Evolutionary conservation across 2,329 filamentous ascomycete genomes (phyloP), one percentile per base, ranked within the genome.

Genomic region (Lojkania enalia): DNA sequence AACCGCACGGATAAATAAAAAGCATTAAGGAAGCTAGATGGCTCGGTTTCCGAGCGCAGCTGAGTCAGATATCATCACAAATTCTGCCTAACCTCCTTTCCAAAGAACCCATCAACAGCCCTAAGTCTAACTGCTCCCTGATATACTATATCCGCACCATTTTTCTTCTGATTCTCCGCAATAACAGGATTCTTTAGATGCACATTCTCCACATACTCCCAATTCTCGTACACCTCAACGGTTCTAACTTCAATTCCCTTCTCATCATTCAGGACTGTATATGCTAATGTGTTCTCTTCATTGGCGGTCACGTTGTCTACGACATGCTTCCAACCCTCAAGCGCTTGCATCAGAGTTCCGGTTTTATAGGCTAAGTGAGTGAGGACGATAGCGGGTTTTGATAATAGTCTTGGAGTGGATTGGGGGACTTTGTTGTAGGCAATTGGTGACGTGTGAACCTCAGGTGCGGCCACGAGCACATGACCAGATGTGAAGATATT

Each of bases 391-490:
- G 49, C 51, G 0, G 54, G 55, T 2, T 35, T 47, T 1, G 46
- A 44, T 3, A 42, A 48, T n/a, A n/a, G n/a, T n/a, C n/a, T n/a
- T n/a, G n/a, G n/a, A n/a, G n/a, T n/a, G n/a, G n/a, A n/a, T 5
- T 20, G 35, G n/a, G 42, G 23, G 7, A 23, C 33, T 19, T 51
- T 51, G n/a, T 44, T 46, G 1, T 23, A 9, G 2, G 40, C 15
- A 7, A 60, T 35, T 3, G 41, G 42, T 7, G 42, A 42, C 35
- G 41, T 54, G 27, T 57, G 51, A 1, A 63, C 58, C 38, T 58
- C 58, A 2, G 59, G 59, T 2, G 58, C 37, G 11, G 41, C 36
- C 3, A 46, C 54, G 13, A 62, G 56, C n/a, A 61, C 46, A 15
- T 54, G 48, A 13, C 50, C 48, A 7, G 48, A 48, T 3, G 46